A percentile compares a stretch with the other conserved stretches of the same genome.
Evolutionary conservation across 108 stramenopile genomes (phyloP).

Genomic region (Cyclotella sp.): DNA sequence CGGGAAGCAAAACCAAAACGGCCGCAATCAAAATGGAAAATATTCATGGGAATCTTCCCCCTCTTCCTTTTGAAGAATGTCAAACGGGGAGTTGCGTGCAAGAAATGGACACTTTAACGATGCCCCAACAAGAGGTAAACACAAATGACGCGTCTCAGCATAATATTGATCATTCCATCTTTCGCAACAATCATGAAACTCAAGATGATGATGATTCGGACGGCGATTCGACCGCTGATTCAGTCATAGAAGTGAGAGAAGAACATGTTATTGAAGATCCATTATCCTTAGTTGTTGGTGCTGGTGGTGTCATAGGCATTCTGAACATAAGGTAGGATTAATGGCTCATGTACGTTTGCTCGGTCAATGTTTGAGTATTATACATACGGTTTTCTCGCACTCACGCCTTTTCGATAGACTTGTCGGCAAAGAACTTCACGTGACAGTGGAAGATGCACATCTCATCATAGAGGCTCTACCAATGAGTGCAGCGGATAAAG

Average conservation of each 20-base stretch:
- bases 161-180: slow-evolving; percentile 5
- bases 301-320: slow-evolving; percentile 73
- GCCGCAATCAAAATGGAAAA: background rate
- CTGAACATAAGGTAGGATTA: slow-evolving; percentile 57
- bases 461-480: slow-evolving; percentile 71
- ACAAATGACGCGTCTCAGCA: background rate
- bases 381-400: background rate
- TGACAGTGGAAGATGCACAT: slow-evolving; percentile 81
- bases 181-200: background rate
- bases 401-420: slow-evolving; percentile 6
- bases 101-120: background rate
- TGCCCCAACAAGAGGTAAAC: background rate
- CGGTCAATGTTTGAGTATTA: background rate
- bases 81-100: too few relatives aligned
- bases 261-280: slow-evolving; percentile 50
- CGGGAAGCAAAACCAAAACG: background rate
- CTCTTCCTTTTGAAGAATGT: slow-evolving; percentile 5
- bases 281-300: slow-evolving; percentile 64
- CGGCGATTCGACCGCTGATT: slow-evolving; percentile 44
- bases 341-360: background rate
- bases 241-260: slow-evolving; percentile 54
- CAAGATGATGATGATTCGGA: slow-evolving; percentile 28
- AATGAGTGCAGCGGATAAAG: slow-evolving; percentile 19
- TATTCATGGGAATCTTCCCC: background rate
- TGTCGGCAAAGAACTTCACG: slow-evolving; percentile 72